Evolutionary conservation across 106 monocot genomes (phyloP), one percentile per base, ranked within the genome.

Genomic region (Phalaenopsis equestris): DNA sequence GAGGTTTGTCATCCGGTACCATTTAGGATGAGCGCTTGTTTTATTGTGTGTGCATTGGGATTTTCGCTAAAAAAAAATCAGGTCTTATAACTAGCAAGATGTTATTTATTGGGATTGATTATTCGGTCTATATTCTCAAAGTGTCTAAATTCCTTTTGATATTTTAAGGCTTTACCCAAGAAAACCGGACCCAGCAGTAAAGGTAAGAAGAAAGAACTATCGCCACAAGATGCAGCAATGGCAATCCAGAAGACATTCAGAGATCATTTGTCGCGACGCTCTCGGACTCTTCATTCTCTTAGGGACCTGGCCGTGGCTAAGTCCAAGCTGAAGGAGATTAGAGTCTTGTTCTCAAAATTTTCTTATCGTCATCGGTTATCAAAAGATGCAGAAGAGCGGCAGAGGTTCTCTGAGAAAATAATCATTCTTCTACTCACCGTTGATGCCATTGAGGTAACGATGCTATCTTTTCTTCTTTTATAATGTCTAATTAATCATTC

Each of bases 331-430:
- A 98, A 90, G 87, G 94, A 98, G 86, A 88, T 98, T 56, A 90
- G 98, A 65, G 74, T 83, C 24, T 79, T 91, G 19, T 92, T 94
- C 80, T 86, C 83, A 56, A 98, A 93, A 58, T 92, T 94, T 85
- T 86, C 92, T 42, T 98, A 94, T 76, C 90, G 94, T 16, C 82
- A 87, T 30, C 90, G 89, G 12, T 49, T 98, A 30, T 79, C 78
- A 8, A 89, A 78, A 30, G 98, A 98, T 86, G 82, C 89, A 24
- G 92, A 88, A 76, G 98, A 98, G 48, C 81, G 80, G 42, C 94
- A 94, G 79, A 91, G 90, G 80, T 98, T 98, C 77, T 90, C 92
- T 61, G 92, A 98, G 87, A 98, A 88, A 79, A 91, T 94, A 43
- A 89, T 91, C 75, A 86, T 94, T 30, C 92, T 98, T 47, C 89